A percentile compares a stretch with the other conserved stretches of the same genome.
Conservation (phyloP, 768 basidiomycete species). For the Mycena rosella region DNA sequence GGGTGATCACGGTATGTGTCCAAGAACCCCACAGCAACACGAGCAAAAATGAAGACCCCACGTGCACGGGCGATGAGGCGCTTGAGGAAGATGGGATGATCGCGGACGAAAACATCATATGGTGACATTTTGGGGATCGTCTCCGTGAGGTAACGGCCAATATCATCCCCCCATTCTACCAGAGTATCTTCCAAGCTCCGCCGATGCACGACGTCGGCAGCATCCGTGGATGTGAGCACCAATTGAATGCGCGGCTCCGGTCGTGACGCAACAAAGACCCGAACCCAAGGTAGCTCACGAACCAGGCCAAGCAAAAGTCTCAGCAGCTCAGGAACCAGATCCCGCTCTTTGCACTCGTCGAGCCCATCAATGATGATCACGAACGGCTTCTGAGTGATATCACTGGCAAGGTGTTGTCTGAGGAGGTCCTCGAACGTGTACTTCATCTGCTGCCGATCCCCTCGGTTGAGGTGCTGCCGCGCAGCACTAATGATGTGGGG, state of each 20-base stretch:
- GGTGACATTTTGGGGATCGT: slow-evolving; percentile 4
- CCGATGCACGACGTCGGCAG: not conserved
- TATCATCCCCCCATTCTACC: not conserved
- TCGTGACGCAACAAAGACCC: slow-evolving; percentile 12
- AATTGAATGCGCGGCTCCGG: slow-evolving; percentile 10
- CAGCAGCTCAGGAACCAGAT: slow-evolving; percentile 6
- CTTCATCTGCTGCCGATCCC: slow-evolving; percentile 14
- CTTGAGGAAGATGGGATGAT: not conserved
- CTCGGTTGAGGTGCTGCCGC: slow-evolving; percentile 4
- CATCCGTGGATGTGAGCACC: not conserved
- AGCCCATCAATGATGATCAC: too few relatives aligned
- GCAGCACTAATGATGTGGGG: slow-evolving; percentile 1
- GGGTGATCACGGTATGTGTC: slow-evolving; percentile 3
- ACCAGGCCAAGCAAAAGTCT: slow-evolving; percentile 4
- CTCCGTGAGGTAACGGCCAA: slow-evolving; percentile 3
- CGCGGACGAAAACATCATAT: not conserved
- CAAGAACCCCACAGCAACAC: slow-evolving; percentile 1
- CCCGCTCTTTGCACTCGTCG: slow-evolving; percentile 13
- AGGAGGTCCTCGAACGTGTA: slow-evolving; percentile 6
- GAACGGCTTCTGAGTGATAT: not conserved
- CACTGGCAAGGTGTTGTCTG: not conserved
- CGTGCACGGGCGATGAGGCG: not conserved
- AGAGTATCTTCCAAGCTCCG: slow-evolving; percentile 1
- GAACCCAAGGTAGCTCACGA: slow-evolving; percentile 3
- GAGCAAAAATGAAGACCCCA: slow-evolving; percentile 14